Evolutionary conservation across 108 stramenopile species (phyloP).

Genomic region (Pseudonitzschia delicatissima): DNA sequence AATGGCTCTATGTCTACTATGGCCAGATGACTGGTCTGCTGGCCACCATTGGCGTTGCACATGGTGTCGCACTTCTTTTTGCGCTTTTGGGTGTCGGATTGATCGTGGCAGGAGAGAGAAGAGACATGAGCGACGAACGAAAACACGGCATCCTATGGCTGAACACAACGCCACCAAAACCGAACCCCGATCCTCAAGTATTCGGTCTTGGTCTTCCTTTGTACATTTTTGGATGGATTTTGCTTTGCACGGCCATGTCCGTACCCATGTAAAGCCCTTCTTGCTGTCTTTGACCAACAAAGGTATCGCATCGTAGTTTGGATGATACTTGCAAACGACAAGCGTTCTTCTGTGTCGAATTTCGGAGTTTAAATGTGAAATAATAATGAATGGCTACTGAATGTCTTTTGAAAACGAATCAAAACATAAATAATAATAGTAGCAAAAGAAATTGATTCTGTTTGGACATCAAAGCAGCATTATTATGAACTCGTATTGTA

Average conservation of each 20-base stretch:
- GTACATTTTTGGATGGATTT: conserved; percentile 29
- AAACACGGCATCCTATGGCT: conserved; percentile 27
- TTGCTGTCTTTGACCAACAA: no score
- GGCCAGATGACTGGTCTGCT: conserved; percentile 4
- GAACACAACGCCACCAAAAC: neutral
- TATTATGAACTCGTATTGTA: no score
- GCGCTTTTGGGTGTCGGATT: conserved; percentile 13
- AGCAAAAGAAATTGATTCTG: neutral
- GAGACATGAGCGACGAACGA: conserved; percentile 20
- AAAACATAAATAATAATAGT: no score
- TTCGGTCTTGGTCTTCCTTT: conserved; percentile 29
- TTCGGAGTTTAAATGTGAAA: no score
- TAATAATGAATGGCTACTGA: no score
- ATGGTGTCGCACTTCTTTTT: conserved; percentile 10
- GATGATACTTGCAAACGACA: no score
- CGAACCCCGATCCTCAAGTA: conserved; percentile 12
- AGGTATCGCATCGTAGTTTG: no score
- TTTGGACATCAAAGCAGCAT: neutral
- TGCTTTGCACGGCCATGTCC: conserved; percentile 28
- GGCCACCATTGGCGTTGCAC: conserved; percentile 13
- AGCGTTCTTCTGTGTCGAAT: no score
- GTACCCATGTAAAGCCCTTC: conserved; percentile 24
- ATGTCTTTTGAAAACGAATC: no score
- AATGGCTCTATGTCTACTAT: conserved; percentile 24
- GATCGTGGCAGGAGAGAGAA: conserved; percentile 19